Evolutionary conservation across 2,329 filamentous ascomycete species (phyloP).

Genomic region (Ramichloridium luteum): DNA sequence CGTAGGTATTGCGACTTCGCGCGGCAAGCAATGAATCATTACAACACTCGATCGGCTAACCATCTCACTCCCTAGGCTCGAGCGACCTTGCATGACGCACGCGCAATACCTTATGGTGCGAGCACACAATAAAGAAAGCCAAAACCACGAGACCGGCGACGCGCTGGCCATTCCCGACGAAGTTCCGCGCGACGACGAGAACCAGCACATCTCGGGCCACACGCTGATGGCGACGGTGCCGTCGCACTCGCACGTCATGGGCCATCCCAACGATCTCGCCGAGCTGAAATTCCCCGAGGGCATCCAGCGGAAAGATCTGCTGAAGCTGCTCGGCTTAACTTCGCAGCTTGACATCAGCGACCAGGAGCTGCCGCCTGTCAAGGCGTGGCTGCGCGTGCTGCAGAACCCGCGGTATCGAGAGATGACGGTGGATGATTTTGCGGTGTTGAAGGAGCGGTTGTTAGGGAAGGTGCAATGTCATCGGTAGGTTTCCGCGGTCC

Average conservation of each 20-base stretch:
- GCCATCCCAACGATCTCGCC: conserved; percentile 7
- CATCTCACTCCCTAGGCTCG: conserved; percentile 9
- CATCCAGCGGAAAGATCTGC: conserved; percentile 11
- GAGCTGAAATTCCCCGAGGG: conserved; percentile 8
- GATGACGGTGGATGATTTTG: conserved; percentile 10
- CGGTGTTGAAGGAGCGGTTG: conserved; percentile 9
- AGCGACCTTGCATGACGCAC: conserved; percentile 14
- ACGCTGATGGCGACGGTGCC: conserved; percentile 14
- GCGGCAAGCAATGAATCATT: no score
- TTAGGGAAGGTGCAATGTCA: conserved; percentile 14
- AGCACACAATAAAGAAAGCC: conserved; percentile 11
- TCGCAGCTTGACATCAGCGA: conserved; percentile 10
- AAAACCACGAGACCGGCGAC: conserved; percentile 6
- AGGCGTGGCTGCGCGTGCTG: conserved; percentile 15
- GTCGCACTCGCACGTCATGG: conserved; percentile 10
- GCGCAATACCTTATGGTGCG: conserved; percentile 15
- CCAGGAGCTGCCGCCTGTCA: conserved; percentile 13
- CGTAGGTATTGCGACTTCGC: no score
- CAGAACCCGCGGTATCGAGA: conserved; percentile 8
- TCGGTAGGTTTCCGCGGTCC: conserved; percentile 5
- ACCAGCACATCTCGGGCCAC: conserved; percentile 16
- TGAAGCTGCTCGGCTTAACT: conserved; percentile 12
- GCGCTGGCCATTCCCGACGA: conserved; percentile 8
- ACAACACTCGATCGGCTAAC: no score
- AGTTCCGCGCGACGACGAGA: conserved; percentile 13